Percentiles rank a stretch among this genome's conserved stretches.
Conservation (phyloP, 176 grass and related monocot species). For the Carex pumila region DNA sequence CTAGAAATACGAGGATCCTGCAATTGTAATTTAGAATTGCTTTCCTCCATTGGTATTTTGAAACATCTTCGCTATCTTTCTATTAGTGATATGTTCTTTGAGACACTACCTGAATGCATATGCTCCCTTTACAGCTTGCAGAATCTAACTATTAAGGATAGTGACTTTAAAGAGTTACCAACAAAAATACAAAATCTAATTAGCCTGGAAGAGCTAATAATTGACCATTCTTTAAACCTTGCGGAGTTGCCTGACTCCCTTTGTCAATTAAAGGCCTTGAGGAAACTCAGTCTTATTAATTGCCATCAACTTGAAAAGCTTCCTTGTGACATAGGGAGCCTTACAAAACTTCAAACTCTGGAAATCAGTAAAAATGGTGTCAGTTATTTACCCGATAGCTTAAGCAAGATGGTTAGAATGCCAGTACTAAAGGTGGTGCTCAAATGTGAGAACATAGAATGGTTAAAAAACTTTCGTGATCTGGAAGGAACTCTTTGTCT, state of each 20-base stretch:
- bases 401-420: not conserved
- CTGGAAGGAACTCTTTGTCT: not conserved
- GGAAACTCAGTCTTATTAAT: not conserved
- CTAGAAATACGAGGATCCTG: no score
- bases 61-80: constrained; percentile 20
- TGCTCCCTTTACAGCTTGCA: constrained; percentile 24
- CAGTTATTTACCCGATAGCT: not conserved
- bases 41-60: not conserved
- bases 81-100: not conserved
- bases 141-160: not conserved
- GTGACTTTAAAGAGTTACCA: not conserved
- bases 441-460: not conserved
- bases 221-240: no score
- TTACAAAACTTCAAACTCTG: not conserved
- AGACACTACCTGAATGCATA: constrained; percentile 7
- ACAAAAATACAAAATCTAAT: not conserved
- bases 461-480: not conserved
- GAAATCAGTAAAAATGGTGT: not conserved
- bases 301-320: not conserved
- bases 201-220: not conserved
- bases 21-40: not conserved
- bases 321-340: not conserved
- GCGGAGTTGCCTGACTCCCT: not conserved
- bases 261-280: not conserved
- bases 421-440: not conserved